Conservation (phyloP, 805 yeast genomes). For the Danielozyma ontarioensis region DNA sequence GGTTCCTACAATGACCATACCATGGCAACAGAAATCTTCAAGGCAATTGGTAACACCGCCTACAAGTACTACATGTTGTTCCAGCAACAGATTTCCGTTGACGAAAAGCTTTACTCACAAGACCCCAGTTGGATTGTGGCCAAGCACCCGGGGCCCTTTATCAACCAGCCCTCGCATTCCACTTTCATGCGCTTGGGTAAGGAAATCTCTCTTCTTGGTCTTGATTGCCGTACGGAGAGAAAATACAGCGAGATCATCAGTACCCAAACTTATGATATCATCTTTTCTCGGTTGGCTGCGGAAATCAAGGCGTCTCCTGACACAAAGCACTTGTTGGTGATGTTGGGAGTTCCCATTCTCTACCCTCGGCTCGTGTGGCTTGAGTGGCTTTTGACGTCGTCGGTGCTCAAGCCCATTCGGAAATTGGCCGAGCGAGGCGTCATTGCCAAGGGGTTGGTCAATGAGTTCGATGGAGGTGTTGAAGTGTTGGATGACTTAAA, state of each 20-base stretch:
- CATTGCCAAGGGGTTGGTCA: slow-evolving; percentile 68
- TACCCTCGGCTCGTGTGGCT: slow-evolving; percentile 93
- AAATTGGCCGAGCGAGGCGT: slow-evolving; percentile 52
- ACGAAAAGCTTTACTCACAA: slow-evolving; percentile 28
- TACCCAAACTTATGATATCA: slow-evolving; percentile 48
- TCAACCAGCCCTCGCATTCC: slow-evolving; percentile 62
- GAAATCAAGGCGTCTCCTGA: slow-evolving; percentile 54
- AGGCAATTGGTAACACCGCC: slow-evolving; percentile 71
- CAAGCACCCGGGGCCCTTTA: slow-evolving; percentile 57
- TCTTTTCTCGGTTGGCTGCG: slow-evolving; percentile 53
- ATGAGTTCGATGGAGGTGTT: slow-evolving; percentile 87
- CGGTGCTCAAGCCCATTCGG: slow-evolving; percentile 56
- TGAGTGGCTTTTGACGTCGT: slow-evolving; percentile 66
- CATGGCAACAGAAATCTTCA: slow-evolving; percentile 66
- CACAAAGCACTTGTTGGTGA: slow-evolving; percentile 69
- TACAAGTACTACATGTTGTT: slow-evolving; percentile 84
- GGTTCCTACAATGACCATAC: slow-evolving; percentile 81
- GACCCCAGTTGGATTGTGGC: slow-evolving; percentile 64
- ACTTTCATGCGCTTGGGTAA: slow-evolving; percentile 70
- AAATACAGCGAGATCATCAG: slow-evolving; percentile 53
- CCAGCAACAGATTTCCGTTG: slow-evolving; percentile 72
- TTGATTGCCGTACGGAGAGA: slow-evolving; percentile 94
- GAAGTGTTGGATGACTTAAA: slow-evolving; percentile 90
- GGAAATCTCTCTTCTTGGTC: slow-evolving; percentile 64
- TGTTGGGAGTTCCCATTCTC: slow-evolving; percentile 93